A percentile compares a stretch with the other conserved stretches of the same genome.
Evolutionary conservation across 805 yeast species (phyloP).

Genomic region (Naumovozyma dairenensis): DNA sequence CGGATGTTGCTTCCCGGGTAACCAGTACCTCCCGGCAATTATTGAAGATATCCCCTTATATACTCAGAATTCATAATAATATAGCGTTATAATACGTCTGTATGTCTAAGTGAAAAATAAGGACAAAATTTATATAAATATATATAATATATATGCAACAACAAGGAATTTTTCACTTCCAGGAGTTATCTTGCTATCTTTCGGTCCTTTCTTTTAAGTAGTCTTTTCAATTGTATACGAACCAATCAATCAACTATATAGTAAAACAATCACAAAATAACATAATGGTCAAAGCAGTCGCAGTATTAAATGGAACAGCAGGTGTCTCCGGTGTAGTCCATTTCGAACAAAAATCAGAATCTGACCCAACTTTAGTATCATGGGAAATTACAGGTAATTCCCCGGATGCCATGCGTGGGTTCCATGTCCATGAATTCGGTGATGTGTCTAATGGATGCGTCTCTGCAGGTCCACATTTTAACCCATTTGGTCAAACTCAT

Average conservation of each 20-base stretch:
- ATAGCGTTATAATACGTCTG: too few relatives aligned
- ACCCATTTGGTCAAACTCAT: constrained; percentile 81
- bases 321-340: constrained; percentile 78
- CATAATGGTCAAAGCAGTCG: constrained; percentile 49
- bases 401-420: constrained; percentile 83
- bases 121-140: too few relatives aligned
- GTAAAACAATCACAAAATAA: not conserved
- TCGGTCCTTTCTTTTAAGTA: too few relatives aligned
- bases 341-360: constrained; percentile 75
- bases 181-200: not conserved
- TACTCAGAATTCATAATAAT: too few relatives aligned
- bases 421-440: constrained; percentile 97
- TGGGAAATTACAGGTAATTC: constrained; percentile 88
- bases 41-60: too few relatives aligned
- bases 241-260: not conserved
- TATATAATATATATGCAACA: too few relatives aligned
- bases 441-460: constrained; percentile 96
- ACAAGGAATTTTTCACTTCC: too few relatives aligned
- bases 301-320: constrained; percentile 93
- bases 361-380: constrained; percentile 72
- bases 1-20: too few relatives aligned
- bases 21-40: too few relatives aligned
- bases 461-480: constrained; percentile 95
- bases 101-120: too few relatives aligned
- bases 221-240: too few relatives aligned